Evolutionary conservation across 1,284 basidiomycete genomes (phyloP), one percentile per base, ranked within the genome.

Genomic region (Retiboletus fuscus): DNA sequence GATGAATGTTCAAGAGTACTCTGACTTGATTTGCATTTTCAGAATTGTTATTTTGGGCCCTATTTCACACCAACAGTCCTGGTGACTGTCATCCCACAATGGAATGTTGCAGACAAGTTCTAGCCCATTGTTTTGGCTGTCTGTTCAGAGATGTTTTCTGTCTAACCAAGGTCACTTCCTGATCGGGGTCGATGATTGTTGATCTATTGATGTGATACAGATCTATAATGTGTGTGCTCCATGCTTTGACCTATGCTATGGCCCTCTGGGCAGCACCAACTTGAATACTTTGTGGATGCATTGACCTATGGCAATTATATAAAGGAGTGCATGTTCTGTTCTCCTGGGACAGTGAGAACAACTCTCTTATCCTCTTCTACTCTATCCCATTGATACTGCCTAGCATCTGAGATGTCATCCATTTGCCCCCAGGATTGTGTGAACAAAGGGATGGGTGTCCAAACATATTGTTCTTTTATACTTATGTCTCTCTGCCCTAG

Each of bases 181-280:
- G 34, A 39, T 39, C 7, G 34, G 34, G 34, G 34, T 39, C 34
- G 34, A 39, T 7, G 34, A 1, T 39, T 10, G 34, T 39, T 10
- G 34, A 39, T 39, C 34, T 39, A 39, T 39, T 39, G 34, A 39
- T 8, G 34, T 39, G 34, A 39, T 39, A 39, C 11, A 39, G 34
- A 55, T 55, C 20, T 28, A 30, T 30, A 30, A 30, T 7, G 4
- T 39, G 30, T 67, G 65, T 44, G 65, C 26, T n/a, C 30, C 44
- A 67, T 30, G 44, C 65, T 66, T 66, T 66, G 65, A 39, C 53
- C 44, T 67, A 26, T 46, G 44, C 66, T 67, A 2, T 67, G 66
- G n/a, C 22, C n/a, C n/a, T n/a, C 34, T 41, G 15, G 65, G 47
- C n/a, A 18, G 10, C 44, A 68, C 66, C 5, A 34, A 20, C 5